Evolutionary conservation across 345 rosid genomes (phyloP).

Genomic region (Camelina sativa): DNA sequence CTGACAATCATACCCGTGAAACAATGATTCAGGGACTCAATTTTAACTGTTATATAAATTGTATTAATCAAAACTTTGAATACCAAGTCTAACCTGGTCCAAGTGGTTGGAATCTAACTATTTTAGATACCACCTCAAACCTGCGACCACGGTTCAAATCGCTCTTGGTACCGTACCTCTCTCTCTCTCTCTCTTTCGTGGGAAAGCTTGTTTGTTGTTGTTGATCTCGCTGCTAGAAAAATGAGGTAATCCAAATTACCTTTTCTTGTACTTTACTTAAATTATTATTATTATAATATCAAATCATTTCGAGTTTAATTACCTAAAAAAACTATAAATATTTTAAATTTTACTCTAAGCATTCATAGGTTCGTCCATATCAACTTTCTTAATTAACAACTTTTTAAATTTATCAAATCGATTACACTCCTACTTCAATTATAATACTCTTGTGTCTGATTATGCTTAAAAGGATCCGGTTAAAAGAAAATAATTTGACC

Average conservation of each 20-base stretch:
- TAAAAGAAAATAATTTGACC: not conserved
- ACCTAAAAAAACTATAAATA: too few relatives aligned
- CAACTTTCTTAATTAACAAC: too few relatives aligned
- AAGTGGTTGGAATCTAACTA: not conserved
- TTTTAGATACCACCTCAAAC: not conserved
- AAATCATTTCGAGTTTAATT: too few relatives aligned
- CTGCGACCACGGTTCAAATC: not conserved
- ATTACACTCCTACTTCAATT: too few relatives aligned
- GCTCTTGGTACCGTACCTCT: not conserved
- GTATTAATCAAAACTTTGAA: rapidly evolving
- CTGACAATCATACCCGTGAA: too few relatives aligned
- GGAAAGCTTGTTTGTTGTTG: not conserved
- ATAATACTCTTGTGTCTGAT: too few relatives aligned
- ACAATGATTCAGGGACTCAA: not conserved
- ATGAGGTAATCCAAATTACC: conserved; percentile 3
- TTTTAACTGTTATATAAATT: not conserved
- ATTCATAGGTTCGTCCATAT: too few relatives aligned
- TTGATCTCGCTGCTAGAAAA: not conserved
- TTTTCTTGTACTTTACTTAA: not conserved
- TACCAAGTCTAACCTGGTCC: not conserved
- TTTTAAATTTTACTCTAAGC: too few relatives aligned
- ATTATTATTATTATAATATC: not conserved
- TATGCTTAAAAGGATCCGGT: too few relatives aligned
- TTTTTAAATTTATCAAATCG: too few relatives aligned
- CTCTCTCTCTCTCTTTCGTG: not conserved